Evolutionary conservation across 1,139 yeast genomes (phyloP).

Genomic region (Pichia terricola): DNA sequence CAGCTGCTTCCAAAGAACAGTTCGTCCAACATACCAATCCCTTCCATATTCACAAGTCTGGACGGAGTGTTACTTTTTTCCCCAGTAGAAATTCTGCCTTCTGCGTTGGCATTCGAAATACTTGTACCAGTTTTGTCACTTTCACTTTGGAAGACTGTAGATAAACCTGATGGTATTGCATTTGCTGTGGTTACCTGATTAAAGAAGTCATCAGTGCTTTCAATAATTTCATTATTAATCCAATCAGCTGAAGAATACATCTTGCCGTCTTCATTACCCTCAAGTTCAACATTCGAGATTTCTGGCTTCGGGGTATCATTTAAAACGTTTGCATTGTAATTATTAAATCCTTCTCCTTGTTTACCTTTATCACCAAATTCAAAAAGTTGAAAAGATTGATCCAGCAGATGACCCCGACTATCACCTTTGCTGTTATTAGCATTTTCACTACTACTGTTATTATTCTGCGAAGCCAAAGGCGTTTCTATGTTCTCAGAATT

Average conservation of each 20-base stretch:
- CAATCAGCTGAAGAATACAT: not conserved
- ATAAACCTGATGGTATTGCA: constrained; percentile 24
- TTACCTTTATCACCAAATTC: not conserved
- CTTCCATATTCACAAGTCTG: constrained; percentile 6
- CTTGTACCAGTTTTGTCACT: constrained; percentile 12
- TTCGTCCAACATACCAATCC: constrained; percentile 10
- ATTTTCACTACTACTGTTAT: not conserved
- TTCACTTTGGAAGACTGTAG: constrained; percentile 22
- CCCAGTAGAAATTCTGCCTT: not conserved
- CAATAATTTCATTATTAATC: not conserved
- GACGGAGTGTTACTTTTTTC: not conserved
- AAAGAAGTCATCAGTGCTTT: constrained; percentile 12
- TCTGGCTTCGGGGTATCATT: not conserved
- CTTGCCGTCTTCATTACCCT: not conserved
- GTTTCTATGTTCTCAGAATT: not conserved
- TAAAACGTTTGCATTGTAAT: not conserved
- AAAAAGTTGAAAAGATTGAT: not conserved
- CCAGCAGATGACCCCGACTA: not conserved
- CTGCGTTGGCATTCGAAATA: not conserved
- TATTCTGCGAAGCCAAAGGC: not conserved
- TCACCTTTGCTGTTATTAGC: not conserved
- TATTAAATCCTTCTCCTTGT: too few species aligned
- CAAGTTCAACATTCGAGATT: not conserved
- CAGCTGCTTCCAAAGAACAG: constrained; percentile 10
- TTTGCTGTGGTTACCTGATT: constrained; percentile 11